Base-by-base conservation (phyloP, 345 rosid genomes). In the Aquilaria malaccensis region DNA sequence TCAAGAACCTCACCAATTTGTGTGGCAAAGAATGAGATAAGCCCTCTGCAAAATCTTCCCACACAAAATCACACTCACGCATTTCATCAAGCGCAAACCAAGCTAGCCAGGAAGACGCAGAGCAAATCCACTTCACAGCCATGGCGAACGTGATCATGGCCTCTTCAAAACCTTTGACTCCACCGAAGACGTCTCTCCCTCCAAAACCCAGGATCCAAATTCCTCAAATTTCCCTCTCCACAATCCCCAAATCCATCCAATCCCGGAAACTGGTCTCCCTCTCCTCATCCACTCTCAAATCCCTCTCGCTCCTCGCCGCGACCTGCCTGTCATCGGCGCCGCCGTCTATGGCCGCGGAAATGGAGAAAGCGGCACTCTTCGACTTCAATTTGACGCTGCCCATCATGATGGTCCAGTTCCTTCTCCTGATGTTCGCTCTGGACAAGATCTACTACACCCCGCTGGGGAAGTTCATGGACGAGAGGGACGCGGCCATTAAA, bases 301-400 rank as follows among this genome's bases (percentile, higher is more conserved):
- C 90, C 58, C 61, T 83, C 74, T 85, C 89, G 53, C 68, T 86
- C 70, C 59, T 82, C 50, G 87, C 94, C 33, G 71, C 77, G 65
- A 67, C 84, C 10, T 67, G 77, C 9, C 51, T 73, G 0, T 59
- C 83, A 46, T 76, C 78, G 43, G 81, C 84, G n/a, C 88, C 90
- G 2, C 93, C 97, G 2, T 81, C 95, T 3, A 65, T 94, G 13
- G 97, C 99, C 2, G 97, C 11, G 14, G 95, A 86, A 48, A 77
- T 88, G 41, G 95, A 90, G 63, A 94, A 94, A 11, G 99, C 97
- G 0, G 79, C 86, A 12, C 96, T 94, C 52, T 94, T 94, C 78
- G 99, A 94, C 67, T 94, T 89, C 89, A 81, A 93, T 77, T 69
- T 93, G 2, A 93, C 97, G 15, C 85, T 93, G 6, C 98, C 98